These are phyloP conservation scores for Nymphaea thermarum DNA, from an alignment of 164 flowering plant species.

Conservation along the genomic window DNA sequence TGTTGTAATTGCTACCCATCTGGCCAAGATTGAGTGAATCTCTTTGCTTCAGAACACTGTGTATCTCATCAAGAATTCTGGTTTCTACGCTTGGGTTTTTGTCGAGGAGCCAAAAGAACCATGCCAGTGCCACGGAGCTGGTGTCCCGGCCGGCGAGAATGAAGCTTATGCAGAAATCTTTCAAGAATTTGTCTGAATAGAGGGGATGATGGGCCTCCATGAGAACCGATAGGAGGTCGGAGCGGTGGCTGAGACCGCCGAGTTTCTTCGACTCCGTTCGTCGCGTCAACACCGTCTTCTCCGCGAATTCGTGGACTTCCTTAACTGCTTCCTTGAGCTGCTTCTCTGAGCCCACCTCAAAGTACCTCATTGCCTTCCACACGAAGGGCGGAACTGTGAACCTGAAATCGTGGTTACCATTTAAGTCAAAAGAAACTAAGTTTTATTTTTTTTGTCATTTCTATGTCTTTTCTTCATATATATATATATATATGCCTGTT, in stretches of 20 bases:
- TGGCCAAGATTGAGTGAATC: neutral
- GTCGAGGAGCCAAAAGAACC: slow-evolving; percentile 66
- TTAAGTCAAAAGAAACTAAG: too few relatives aligned
- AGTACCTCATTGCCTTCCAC: slow-evolving; percentile 43
- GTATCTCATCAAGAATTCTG: slow-evolving; percentile 31
- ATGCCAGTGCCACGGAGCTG: slow-evolving; percentile 52
- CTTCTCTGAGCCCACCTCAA: slow-evolving; percentile 16
- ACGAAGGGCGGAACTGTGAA: slow-evolving; percentile 43
- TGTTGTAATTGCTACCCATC: neutral
- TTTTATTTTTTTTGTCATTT: too few relatives aligned
- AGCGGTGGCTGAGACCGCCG: slow-evolving; percentile 14
- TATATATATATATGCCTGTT: too few relatives aligned
- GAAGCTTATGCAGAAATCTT: slow-evolving; percentile 58
- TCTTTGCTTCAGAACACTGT: slow-evolving; percentile 9
- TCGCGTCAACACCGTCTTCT: slow-evolving; percentile 26
- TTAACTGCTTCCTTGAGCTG: slow-evolving; percentile 14
- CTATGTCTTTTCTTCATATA: too few relatives aligned
- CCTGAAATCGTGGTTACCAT: slow-evolving; percentile 6
- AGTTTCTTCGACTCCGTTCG: slow-evolving; percentile 15
- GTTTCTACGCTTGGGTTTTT: slow-evolving; percentile 34
- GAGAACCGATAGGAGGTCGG: slow-evolving; percentile 49
- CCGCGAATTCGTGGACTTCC: slow-evolving; percentile 38
- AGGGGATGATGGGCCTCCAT: slow-evolving; percentile 17
- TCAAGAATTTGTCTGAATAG: slow-evolving; percentile 26
- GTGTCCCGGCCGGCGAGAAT: slow-evolving; percentile 79